Evolutionary conservation across 768 basidiomycete genomes (phyloP).

Genomic region (Tylopilus rubrobrunneus): DNA sequence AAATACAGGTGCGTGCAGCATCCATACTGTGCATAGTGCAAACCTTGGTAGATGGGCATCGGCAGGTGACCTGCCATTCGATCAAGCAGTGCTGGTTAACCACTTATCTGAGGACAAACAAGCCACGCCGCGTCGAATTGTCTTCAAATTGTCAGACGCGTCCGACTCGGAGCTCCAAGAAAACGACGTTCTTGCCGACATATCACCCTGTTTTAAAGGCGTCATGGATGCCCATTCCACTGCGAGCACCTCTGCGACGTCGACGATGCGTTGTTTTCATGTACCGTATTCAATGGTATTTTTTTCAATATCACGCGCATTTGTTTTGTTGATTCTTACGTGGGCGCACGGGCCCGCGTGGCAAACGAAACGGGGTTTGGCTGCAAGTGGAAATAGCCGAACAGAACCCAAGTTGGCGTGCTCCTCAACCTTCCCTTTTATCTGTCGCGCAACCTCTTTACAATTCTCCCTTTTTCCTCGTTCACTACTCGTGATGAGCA

Average conservation of each 20-base stretch:
- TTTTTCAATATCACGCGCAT: conserved; percentile 28
- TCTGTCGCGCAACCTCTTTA: conserved; percentile 30
- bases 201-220: conserved; percentile 10
- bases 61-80: conserved; percentile 8
- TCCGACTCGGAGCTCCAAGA: not conserved
- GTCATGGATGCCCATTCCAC: conserved; percentile 9
- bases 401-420: conserved; percentile 37
- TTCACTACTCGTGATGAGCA: conserved; percentile 37
- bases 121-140: conserved; percentile 20
- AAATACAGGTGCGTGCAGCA: conserved; percentile 12
- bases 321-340: conserved; percentile 36
- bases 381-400: conserved; percentile 39
- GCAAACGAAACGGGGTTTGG: conserved; percentile 37
- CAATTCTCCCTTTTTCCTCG: conserved; percentile 16
- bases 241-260: conserved; percentile 19
- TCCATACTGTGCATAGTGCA: not conserved
- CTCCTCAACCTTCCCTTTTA: conserved; percentile 40
- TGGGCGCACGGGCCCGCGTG: conserved; percentile 38
- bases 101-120: conserved; percentile 32
- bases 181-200: not conserved
- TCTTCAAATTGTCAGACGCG: conserved; percentile 11
- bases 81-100: conserved; percentile 24
- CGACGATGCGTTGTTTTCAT: conserved; percentile 23
- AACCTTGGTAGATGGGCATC: conserved; percentile 1
- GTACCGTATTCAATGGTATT: conserved; percentile 30